Conservation (phyloP, 345 rosid species). For the Kandelia obovata region DNA sequence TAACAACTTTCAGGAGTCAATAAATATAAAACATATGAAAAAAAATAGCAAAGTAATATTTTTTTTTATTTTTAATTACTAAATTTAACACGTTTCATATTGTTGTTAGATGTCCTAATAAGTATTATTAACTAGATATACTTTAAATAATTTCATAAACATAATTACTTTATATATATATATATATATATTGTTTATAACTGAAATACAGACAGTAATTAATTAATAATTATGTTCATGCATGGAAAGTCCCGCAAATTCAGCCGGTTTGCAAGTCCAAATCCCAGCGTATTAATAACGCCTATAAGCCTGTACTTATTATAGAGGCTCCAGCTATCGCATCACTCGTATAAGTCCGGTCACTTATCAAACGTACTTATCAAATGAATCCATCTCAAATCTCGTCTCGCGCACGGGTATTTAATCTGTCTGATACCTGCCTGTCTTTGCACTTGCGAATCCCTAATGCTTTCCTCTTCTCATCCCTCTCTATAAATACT, state of each 20-base stretch:
- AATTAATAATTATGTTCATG: background rate
- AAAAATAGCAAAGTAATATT: no score
- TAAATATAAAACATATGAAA: no score
- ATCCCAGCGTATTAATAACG: background rate
- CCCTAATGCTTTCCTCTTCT: background rate
- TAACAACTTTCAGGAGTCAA: no score
- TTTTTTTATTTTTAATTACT: no score
- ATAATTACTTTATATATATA: no score
- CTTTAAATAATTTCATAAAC: no score
- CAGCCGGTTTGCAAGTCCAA: background rate
- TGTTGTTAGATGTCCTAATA: no score
- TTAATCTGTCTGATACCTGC: background rate
- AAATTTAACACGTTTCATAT: no score
- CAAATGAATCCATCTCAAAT: background rate
- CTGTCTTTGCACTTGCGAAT: background rate
- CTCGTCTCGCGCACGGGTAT: conserved; percentile 2
- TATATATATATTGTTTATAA: no score
- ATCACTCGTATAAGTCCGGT: background rate
- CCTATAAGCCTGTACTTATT: background rate
- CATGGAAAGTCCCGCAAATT: background rate
- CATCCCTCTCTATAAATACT: background rate
- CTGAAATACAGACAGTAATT: background rate
- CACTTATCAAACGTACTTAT: no score
- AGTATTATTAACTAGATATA: no score
- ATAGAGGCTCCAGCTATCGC: background rate